A percentile compares a stretch with the other conserved stretches of the same genome.
Evolutionary conservation across 148 eudicot genomes (phyloP).

Genomic region (Chenopodium album): DNA sequence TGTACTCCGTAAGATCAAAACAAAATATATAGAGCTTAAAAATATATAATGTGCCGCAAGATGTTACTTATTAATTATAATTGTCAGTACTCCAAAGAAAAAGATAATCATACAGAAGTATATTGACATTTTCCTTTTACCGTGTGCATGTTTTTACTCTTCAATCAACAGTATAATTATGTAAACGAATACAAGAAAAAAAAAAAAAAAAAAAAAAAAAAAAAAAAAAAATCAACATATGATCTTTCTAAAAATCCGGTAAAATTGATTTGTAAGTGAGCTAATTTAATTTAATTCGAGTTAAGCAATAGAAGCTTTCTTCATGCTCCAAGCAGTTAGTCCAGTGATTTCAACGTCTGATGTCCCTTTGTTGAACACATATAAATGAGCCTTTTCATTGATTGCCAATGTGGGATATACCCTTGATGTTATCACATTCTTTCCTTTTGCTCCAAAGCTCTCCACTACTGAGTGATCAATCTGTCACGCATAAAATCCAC

Average conservation of each 20-base stretch:
- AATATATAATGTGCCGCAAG: too few relatives aligned
- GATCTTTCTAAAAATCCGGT: neutral
- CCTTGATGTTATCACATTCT: slow-evolving; percentile 35
- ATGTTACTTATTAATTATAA: neutral
- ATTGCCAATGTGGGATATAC: slow-evolving; percentile 37
- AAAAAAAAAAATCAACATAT: slow-evolving; percentile 5
- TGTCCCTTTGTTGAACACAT: slow-evolving; percentile 36
- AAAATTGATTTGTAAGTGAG: neutral
- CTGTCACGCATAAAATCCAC: slow-evolving; percentile 2
- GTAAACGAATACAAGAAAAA: neutral
- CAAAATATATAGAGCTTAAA: too few relatives aligned
- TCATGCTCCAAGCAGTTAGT: slow-evolving; percentile 41
- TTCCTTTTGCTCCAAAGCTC: slow-evolving; percentile 41
- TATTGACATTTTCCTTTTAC: neutral
- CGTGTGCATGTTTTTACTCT: neutral
- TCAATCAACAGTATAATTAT: neutral
- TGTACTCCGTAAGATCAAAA: too few relatives aligned
- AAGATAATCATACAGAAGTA: neutral
- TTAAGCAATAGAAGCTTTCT: slow-evolving; percentile 33
- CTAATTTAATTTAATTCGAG: neutral
- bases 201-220: neutral
- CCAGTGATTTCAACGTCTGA: slow-evolving; percentile 18
- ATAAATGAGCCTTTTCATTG: slow-evolving; percentile 21
- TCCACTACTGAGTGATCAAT: slow-evolving; percentile 44
- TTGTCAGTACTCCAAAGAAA: neutral